phyloP scores from a whole-genome alignment of 306 rosid genomes.

The Alnus glutinosa region DNA sequence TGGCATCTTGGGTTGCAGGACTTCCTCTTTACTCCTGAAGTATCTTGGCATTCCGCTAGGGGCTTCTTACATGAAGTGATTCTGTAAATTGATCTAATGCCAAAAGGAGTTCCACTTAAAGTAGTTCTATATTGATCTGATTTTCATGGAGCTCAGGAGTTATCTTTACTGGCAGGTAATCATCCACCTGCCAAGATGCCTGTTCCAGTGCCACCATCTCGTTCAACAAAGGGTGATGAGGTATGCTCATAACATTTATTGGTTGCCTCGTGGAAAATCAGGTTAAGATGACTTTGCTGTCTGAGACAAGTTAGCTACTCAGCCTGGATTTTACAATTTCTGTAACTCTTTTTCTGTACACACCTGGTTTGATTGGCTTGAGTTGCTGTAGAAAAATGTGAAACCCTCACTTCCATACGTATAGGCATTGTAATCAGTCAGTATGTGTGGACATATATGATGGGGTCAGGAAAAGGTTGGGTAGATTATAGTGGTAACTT shows the following conservation, averaged over 20 bases:
- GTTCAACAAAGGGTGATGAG: conserved; percentile 62
- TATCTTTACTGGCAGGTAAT: conserved; percentile 56
- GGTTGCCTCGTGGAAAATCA: conserved; percentile 9
- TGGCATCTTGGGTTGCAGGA: no score
- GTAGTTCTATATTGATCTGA: background rate
- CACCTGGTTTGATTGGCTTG: background rate
- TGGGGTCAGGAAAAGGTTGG: background rate
- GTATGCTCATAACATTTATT: conserved; percentile 44
- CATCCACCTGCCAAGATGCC: conserved; percentile 86
- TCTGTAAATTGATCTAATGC: background rate
- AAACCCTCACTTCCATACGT: background rate
- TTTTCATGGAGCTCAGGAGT: conserved; percentile 31
- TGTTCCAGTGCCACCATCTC: conserved; percentile 76
- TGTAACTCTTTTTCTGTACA: background rate
- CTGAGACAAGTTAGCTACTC: background rate
- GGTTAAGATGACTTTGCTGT: background rate
- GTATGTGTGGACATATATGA: background rate
- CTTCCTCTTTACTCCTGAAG: no score
- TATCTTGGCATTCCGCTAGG: no score
- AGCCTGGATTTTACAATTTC: background rate
- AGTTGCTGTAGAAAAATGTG: background rate
- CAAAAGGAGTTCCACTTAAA: conserved; percentile 1
- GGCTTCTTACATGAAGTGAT: no score
- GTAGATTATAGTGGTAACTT: background rate
- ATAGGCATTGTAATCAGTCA: background rate